These are phyloP conservation scores for Takakia lepidozioides DNA, from an alignment of 225 moss, liverwort and hornwort genomes.

Conservation along the genomic window DNA sequence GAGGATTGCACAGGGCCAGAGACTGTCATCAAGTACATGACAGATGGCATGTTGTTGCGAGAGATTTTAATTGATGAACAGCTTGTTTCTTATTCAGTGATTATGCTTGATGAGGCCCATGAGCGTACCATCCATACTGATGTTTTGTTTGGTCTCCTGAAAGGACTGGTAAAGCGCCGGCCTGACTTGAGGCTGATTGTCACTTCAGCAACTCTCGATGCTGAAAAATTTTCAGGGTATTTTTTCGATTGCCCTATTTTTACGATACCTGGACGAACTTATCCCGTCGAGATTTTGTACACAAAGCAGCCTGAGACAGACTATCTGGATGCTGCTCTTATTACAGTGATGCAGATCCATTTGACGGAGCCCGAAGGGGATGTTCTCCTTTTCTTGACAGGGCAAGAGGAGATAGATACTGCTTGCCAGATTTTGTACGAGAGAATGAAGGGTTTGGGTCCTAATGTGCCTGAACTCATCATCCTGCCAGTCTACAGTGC, in stretches of 20 bases:
- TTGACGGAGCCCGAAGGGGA: slow-evolving; percentile 2
- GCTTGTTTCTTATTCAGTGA: neutral
- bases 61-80: slow-evolving; percentile 1
- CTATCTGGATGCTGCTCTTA: slow-evolving; percentile 6
- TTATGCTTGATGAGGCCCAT: slow-evolving; percentile 6
- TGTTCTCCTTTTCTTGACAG: slow-evolving; percentile 4
- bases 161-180: neutral
- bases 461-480: slow-evolving; percentile 1
- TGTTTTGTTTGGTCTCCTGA: slow-evolving; percentile 5
- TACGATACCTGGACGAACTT: slow-evolving; percentile 2
- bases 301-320: slow-evolving; percentile 1
- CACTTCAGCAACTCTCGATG: slow-evolving; percentile 8
- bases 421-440: neutral
- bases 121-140: slow-evolving; percentile 1
- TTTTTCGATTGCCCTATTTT: slow-evolving; percentile 1
- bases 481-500: slow-evolving; percentile 2
- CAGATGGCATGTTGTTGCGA: slow-evolving; percentile 5
- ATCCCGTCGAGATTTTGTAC: slow-evolving; percentile 10
- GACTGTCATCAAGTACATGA: slow-evolving; percentile 8
- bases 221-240: neutral
- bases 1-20: slow-evolving; percentile 2
- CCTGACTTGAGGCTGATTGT: slow-evolving; percentile 8
- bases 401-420: slow-evolving; percentile 6
- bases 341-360: slow-evolving; percentile 4
- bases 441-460: slow-evolving; percentile 3